Evolutionary conservation across 257 asterid species (phyloP).

Genomic region (Nicotiana attenuata): DNA sequence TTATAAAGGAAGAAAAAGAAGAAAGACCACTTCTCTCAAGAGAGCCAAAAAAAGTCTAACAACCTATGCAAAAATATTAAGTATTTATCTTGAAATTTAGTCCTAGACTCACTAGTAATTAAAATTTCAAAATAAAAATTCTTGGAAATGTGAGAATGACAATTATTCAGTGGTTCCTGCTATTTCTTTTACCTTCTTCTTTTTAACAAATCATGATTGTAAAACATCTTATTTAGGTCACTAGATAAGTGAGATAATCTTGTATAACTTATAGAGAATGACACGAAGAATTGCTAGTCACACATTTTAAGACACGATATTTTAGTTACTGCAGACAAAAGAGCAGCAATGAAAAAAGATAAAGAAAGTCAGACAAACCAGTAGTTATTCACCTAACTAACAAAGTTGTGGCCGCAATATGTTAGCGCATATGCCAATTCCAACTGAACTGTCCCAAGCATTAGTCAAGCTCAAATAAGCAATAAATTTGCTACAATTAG

Average conservation of each 20-base stretch:
- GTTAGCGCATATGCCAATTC: not conserved
- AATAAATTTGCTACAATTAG: not conserved
- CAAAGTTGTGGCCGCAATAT: not conserved
- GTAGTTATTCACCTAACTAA: not conserved
- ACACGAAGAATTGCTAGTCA: not conserved
- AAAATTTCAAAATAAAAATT: too few species aligned
- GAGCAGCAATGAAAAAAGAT: too few species aligned
- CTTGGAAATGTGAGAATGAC: not conserved
- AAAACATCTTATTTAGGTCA: not conserved
- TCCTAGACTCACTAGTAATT: not conserved
- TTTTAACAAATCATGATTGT: not conserved
- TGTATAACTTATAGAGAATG: not conserved
- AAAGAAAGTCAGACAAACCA: not conserved
- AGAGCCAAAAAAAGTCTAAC: not conserved
- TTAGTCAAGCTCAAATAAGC: not conserved
- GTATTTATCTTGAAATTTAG: not conserved
- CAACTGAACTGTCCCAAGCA: not conserved
- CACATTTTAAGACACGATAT: not conserved
- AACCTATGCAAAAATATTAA: not conserved
- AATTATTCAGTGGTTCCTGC: not conserved
- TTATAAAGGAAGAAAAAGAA: not conserved
- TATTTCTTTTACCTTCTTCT: too few species aligned
- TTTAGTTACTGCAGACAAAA: not conserved
- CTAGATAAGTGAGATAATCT: not conserved
- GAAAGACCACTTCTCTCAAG: not conserved